A percentile compares a stretch with the other conserved stretches of the same genome.
Evolutionary conservation across 2,329 filamentous ascomycete genomes (phyloP).

Genomic region (Ophiostoma sp.): DNA sequence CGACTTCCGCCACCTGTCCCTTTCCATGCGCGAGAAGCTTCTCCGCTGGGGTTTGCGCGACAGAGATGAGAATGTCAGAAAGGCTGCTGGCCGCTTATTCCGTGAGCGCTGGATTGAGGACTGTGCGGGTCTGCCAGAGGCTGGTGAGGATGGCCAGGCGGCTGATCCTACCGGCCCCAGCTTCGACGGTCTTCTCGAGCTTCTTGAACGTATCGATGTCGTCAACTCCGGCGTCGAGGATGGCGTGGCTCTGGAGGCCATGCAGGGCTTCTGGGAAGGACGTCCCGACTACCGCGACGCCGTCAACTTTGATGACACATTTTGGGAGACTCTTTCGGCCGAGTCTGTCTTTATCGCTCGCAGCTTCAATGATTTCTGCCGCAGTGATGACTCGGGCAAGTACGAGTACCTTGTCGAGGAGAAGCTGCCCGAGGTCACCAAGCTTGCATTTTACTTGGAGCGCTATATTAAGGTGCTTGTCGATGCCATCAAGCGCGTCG

Average conservation of each 20-base stretch:
- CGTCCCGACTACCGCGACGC: slow-evolving; percentile 75
- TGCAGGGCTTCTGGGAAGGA: slow-evolving; percentile 94
- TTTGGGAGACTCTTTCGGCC: slow-evolving; percentile 75
- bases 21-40: slow-evolving; percentile 92
- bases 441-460: slow-evolving; percentile 80
- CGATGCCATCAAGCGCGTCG: slow-evolving; percentile 55
- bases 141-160: slow-evolving; percentile 50
- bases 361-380: slow-evolving; percentile 92
- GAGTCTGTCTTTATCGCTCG: slow-evolving; percentile 87
- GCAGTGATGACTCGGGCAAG: slow-evolving; percentile 65
- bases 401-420: slow-evolving; percentile 76
- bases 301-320: slow-evolving; percentile 65
- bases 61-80: slow-evolving; percentile 87
- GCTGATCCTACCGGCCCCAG: slow-evolving; percentile 58
- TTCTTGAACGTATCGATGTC: slow-evolving; percentile 90
- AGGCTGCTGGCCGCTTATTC: slow-evolving; percentile 85
- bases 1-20: slow-evolving; percentile 87
- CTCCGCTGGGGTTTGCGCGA: slow-evolving; percentile 92
- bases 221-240: slow-evolving; percentile 84
- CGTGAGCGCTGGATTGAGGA: slow-evolving; percentile 97
- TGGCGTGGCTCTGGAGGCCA: slow-evolving; percentile 86
- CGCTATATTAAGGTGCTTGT: slow-evolving; percentile 68
- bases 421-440: slow-evolving; percentile 91
- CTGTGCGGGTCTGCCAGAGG: slow-evolving; percentile 65
- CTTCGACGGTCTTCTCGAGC: slow-evolving; percentile 78